Evolutionary conservation across 495 filamentous ascomycete species (phyloP), one percentile per base, ranked within the genome.

Genomic region (Cryomyces minteri): DNA sequence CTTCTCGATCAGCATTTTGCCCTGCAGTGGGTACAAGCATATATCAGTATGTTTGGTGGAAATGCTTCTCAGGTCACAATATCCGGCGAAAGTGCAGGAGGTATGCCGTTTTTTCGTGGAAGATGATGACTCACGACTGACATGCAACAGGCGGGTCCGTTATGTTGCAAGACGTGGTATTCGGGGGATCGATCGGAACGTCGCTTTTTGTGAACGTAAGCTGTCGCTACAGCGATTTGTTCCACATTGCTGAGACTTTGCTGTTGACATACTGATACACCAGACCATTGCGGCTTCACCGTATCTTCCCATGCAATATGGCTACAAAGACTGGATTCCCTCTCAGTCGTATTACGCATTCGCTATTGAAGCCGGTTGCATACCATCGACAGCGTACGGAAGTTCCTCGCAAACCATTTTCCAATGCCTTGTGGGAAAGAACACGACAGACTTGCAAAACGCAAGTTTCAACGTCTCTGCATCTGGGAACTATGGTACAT

Each of bases 31-130:
- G 70, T 87, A 7, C 18, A 25, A 25, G 18, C 18, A 25, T 25
- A 25, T 54, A 84, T 88, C 47, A 57, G 63, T 43, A 62, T 68
- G 4, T 87, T 88, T 50, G 81, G 82, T 9, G 83, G 84, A 18
- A 69, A 86, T 52, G 65, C 71, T 0, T 46, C 58, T 5, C 58
- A 67, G 40, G 71, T 84, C 34, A 84, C 80, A 5, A 67, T 83
- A 5, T 67, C 72, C 48, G 82, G 82, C 31, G 69, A 80, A 48
- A 80, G 74, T 8, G 80, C 82, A 4, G 70, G 70, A 7, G 67
- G 18, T 25, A 25, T 25, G 18, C 1, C 2, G 18, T 2, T 25
- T 1, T 25, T 25, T 2, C 18, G 18, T 25, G 18, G 18, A 25
- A 25, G 18, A 25, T 2, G 18, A 25, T 25, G 18, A 2, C 18